phyloP scores from a whole-genome alignment of 2,329 filamentous ascomycete genomes.

The Colletotrichum sp. region DNA sequence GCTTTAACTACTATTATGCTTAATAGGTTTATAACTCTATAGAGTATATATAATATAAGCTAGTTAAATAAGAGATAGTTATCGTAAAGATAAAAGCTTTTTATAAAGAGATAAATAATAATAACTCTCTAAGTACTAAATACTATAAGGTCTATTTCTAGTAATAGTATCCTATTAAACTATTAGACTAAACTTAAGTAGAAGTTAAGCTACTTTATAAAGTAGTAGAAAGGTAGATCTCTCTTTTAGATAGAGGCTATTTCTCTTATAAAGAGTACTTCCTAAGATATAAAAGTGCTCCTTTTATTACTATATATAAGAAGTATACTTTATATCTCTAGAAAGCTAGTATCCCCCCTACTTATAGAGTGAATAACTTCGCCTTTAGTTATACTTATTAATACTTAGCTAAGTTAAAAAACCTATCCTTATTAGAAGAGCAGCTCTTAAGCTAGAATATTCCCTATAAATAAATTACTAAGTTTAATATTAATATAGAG shows the following conservation, averaged over 20 bases:
- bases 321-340: neutral
- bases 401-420: neutral
- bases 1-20: too few relatives aligned
- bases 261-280: neutral
- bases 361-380: neutral
- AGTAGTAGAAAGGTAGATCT: neutral
- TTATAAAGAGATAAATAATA: too few relatives aligned
- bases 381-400: neutral
- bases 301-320: neutral
- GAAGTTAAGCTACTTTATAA: too few relatives aligned
- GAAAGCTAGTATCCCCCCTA: fast-evolving
- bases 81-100: too few relatives aligned
- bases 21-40: too few relatives aligned
- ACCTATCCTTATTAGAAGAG: neutral
- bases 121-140: too few relatives aligned
- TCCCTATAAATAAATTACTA: neutral
- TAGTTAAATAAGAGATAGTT: too few relatives aligned
- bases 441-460: neutral
- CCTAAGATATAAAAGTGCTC: neutral
- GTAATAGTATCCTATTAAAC: neutral
- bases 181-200: neutral
- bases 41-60: too few relatives aligned
- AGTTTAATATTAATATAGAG: neutral
- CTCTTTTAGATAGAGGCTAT: fast-evolving
- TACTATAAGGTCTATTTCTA: too few relatives aligned